Evolutionary conservation across 768 basidiomycete genomes (phyloP).

Genomic region (Steccherinum ochraceum): DNA sequence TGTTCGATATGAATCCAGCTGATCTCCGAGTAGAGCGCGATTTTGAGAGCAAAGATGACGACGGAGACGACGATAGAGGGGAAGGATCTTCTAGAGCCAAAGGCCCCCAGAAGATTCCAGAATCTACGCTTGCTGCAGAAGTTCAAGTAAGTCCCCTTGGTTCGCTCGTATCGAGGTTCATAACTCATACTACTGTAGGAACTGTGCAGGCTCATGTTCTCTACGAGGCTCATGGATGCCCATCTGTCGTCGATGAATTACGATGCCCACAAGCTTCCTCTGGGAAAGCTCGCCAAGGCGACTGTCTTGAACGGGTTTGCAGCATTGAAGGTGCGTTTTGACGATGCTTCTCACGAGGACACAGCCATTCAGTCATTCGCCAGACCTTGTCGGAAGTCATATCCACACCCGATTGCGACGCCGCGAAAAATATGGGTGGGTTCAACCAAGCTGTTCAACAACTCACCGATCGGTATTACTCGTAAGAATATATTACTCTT

Average conservation of each 20-base stretch:
- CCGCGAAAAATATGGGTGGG: slow-evolving; percentile 31
- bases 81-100: slow-evolving; percentile 19
- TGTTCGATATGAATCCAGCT: neutral
- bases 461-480: slow-evolving; percentile 50
- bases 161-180: neutral
- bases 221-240: slow-evolving; percentile 45
- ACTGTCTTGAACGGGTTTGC: slow-evolving; percentile 55
- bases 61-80: slow-evolving; percentile 19
- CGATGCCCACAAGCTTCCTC: slow-evolving; percentile 57
- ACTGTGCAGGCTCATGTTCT: slow-evolving; percentile 48
- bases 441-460: slow-evolving; percentile 35
- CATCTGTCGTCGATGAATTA: slow-evolving; percentile 59
- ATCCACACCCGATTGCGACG: slow-evolving; percentile 34
- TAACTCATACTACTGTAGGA: slow-evolving; percentile 21
- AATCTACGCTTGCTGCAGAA: slow-evolving; percentile 36
- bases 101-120: slow-evolving; percentile 33
- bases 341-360: neutral
- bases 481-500: slow-evolving; percentile 30
- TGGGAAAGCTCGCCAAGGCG: slow-evolving; percentile 55
- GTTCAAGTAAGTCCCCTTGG: slow-evolving; percentile 41
- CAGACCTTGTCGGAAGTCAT: slow-evolving; percentile 37
- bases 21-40: slow-evolving; percentile 36
- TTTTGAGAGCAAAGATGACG: slow-evolving; percentile 45
- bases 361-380: neutral
- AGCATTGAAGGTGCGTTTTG: slow-evolving; percentile 41